phyloP scores from a whole-genome alignment of 305 asterid genomes.

The Fraxinus latifolia region DNA sequence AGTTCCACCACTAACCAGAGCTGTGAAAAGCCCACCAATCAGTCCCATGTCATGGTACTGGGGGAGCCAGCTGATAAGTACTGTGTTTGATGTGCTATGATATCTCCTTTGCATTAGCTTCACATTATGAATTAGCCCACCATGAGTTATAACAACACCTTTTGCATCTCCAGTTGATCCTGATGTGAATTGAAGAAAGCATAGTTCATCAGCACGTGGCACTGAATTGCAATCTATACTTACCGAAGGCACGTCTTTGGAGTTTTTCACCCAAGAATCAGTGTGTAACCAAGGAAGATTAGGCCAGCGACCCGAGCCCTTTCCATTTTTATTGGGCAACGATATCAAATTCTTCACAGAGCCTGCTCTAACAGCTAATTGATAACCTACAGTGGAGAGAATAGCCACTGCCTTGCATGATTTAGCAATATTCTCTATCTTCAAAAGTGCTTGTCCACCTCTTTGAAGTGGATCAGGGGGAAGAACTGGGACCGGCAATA shows the following conservation, averaged over 20 bases:
- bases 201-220: slow-evolving; percentile 45
- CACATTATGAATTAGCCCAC: slow-evolving; percentile 71
- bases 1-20: slow-evolving; percentile 70
- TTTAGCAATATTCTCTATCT: slow-evolving; percentile 68
- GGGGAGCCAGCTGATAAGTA: slow-evolving; percentile 81
- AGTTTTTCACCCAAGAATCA: slow-evolving; percentile 61
- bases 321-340: slow-evolving; percentile 30
- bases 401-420: slow-evolving; percentile 69
- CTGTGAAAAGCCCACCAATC: slow-evolving; percentile 80
- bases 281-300: slow-evolving; percentile 79
- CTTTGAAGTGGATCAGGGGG: slow-evolving; percentile 95
- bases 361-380: slow-evolving; percentile 73
- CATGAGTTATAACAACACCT: slow-evolving; percentile 80
- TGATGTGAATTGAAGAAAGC: slow-evolving; percentile 78
- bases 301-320: slow-evolving; percentile 62
- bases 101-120: slow-evolving; percentile 66
- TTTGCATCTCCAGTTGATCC: slow-evolving; percentile 90
- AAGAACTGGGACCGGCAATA: slow-evolving; percentile 77
- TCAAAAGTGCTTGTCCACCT: slow-evolving; percentile 78
- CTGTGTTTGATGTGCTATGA: slow-evolving; percentile 72
- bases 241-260: slow-evolving; percentile 24
- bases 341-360: slow-evolving; percentile 51
- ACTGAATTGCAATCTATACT: slow-evolving; percentile 14
- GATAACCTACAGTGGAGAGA: slow-evolving; percentile 62
- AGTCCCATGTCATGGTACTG: slow-evolving; percentile 89